These are phyloP conservation scores for Starmerella floricola DNA, from an alignment of 805 yeast species.

Conservation along the genomic window DNA sequence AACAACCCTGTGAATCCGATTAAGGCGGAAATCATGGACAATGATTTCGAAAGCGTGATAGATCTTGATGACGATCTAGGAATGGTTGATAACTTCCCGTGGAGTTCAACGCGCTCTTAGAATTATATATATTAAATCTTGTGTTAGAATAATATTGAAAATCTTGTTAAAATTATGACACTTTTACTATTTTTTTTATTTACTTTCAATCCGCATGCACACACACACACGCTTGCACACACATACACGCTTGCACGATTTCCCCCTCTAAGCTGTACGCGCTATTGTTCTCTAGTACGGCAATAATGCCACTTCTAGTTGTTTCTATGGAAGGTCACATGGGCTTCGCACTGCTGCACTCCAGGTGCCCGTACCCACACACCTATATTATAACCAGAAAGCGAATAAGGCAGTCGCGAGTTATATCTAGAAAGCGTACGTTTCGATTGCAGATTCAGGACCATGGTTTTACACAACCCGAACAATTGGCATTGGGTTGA, in stretches of 20 bases:
- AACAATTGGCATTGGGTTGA: conserved; percentile 99
- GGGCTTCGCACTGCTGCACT: background rate
- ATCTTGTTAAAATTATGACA: too few relatives aligned
- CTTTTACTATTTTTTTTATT: too few relatives aligned
- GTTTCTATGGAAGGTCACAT: too few relatives aligned
- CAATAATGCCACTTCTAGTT: too few relatives aligned
- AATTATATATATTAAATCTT: background rate
- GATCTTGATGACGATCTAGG: conserved; percentile 8
- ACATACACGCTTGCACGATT: too few relatives aligned
- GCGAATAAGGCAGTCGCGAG: background rate
- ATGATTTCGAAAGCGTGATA: conserved; percentile 8
- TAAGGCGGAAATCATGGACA: conserved; percentile 7
- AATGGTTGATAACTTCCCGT: conserved; percentile 1
- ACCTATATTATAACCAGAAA: background rate
- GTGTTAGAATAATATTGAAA: background rate
- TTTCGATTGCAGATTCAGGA: too few relatives aligned
- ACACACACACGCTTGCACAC: too few relatives aligned
- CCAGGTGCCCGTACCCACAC: background rate
- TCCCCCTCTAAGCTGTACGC: too few relatives aligned
- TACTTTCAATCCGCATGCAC: too few relatives aligned
- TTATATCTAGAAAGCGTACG: background rate
- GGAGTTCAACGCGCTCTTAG: background rate
- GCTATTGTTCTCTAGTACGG: too few relatives aligned
- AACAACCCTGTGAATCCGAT: background rate
- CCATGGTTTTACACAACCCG: conserved; percentile 96